phyloP scores from a whole-genome alignment of 495 filamentous ascomycete genomes.

The Apiosordaria backusii region DNA sequence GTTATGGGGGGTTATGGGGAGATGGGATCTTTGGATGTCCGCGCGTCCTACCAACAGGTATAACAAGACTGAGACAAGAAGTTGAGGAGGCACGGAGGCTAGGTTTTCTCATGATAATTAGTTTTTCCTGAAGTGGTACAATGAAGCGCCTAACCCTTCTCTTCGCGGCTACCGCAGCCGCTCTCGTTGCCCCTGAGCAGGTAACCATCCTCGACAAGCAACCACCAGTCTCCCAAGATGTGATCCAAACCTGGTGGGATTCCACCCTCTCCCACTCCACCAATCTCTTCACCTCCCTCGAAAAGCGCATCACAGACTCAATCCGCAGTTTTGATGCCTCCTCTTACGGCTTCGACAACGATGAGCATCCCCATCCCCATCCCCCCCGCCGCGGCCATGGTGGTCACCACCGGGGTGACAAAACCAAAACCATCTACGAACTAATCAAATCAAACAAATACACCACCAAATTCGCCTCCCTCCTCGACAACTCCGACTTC shows the following conservation, averaged over 20 bases:
- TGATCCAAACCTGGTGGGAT: conserved; percentile 22
- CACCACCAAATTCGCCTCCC: conserved; percentile 67
- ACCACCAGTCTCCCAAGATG: not conserved
- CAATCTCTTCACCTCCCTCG: conserved; percentile 16
- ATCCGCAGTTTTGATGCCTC: conserved; percentile 37
- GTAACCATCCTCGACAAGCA: conserved; percentile 24
- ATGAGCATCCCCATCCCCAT: conserved; percentile 1
- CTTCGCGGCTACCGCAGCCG: conserved; percentile 50
- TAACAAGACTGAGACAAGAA: not conserved
- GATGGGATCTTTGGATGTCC: conserved; percentile 3
- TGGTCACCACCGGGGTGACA: conserved; percentile 29
- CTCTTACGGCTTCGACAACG: not conserved
- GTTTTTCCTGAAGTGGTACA: not conserved
- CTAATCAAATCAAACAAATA: conserved; percentile 68
- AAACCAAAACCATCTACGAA: conserved; percentile 73
- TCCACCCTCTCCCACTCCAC: conserved; percentile 14
- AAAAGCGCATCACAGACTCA: conserved; percentile 16
- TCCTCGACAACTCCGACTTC: conserved; percentile 61
- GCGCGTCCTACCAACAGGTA: conserved; percentile 2
- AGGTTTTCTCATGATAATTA: not conserved
- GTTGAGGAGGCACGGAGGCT: not conserved
- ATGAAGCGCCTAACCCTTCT: conserved; percentile 48
- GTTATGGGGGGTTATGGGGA: not conserved
- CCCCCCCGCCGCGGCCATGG: conserved; percentile 10
- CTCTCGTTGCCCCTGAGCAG: conserved; percentile 57